A percentile compares a stretch with the other conserved stretches of the same genome.
phyloP scores from a whole-genome alignment of 768 basidiomycete species.

The Pleurotus tuber-regium region DNA sequence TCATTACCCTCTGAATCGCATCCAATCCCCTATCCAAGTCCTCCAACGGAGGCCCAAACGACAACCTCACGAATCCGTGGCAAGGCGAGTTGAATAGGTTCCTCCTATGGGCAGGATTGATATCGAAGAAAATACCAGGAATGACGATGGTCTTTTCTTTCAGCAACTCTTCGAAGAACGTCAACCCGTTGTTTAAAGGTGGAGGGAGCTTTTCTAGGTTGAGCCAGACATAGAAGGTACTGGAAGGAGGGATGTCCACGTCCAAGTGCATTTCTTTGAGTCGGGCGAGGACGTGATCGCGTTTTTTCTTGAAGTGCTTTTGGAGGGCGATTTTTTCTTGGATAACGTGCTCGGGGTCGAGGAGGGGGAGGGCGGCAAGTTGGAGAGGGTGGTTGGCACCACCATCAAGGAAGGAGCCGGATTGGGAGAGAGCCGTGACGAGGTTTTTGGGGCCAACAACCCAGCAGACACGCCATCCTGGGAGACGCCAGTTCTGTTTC shows the following conservation, averaged over 20 bases:
- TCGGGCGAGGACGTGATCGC: conserved; percentile 85
- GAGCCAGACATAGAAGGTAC: conserved; percentile 96
- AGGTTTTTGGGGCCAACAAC: conserved; percentile 89
- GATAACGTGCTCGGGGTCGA: conserved; percentile 67
- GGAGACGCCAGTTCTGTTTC: conserved; percentile 88
- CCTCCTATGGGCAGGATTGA: conserved; percentile 78
- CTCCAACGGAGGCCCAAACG: conserved; percentile 79
- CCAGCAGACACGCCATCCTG: conserved; percentile 95
- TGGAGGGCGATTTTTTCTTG: conserved; percentile 83
- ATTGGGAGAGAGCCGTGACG: conserved; percentile 88
- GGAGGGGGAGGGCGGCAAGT: conserved; percentile 80
- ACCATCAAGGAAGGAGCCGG: conserved; percentile 91
- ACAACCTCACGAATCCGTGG: conserved; percentile 85
- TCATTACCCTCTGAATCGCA: conserved; percentile 78
- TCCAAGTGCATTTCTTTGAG: conserved; percentile 76
- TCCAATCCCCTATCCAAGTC: conserved; percentile 81
- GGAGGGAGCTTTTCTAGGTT: conserved; percentile 75
- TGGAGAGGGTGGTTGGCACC: conserved; percentile 93
- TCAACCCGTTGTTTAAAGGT: conserved; percentile 89
- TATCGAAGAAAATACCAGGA: conserved; percentile 89
- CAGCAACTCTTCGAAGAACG: conserved; percentile 92
- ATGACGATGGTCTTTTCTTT: conserved; percentile 91
- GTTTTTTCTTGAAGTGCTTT: conserved; percentile 87
- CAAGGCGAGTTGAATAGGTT: conserved; percentile 90
- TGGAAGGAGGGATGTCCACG: conserved; percentile 70